Conservation (phyloP, 305 asterid species). For the Euphrasia arctica region DNA sequence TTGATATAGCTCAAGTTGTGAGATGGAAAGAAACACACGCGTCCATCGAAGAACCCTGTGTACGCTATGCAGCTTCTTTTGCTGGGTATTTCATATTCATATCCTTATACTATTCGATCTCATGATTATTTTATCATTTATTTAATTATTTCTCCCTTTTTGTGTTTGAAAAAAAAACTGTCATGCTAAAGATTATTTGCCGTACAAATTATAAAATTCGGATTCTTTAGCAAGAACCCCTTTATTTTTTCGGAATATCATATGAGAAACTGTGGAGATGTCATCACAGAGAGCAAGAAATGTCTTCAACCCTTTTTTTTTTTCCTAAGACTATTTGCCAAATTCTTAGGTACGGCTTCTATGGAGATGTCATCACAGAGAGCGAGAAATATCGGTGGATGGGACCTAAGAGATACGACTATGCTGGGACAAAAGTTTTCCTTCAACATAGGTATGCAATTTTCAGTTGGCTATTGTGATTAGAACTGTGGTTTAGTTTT, state of each 20-base stretch:
- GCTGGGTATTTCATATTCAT: slow-evolving; percentile 61
- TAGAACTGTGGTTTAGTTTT: not conserved
- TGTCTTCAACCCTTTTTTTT: not conserved
- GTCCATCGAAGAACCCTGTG: slow-evolving; percentile 77
- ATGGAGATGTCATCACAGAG: slow-evolving; percentile 96
- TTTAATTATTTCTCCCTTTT: slow-evolving; percentile 4
- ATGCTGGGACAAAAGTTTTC: slow-evolving; percentile 95
- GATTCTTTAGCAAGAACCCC: slow-evolving; percentile 35
- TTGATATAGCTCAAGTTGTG: slow-evolving; percentile 93
- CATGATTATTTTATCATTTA: slow-evolving; percentile 21
- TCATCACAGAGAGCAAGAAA: slow-evolving; percentile 89
- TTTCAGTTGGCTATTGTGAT: slow-evolving; percentile 19
- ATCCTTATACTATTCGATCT: too few relatives aligned
- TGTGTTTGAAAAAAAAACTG: slow-evolving; percentile 16
- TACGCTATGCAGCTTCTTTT: slow-evolving; percentile 98
- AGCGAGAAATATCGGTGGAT: slow-evolving; percentile 96
- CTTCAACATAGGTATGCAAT: slow-evolving; percentile 80
- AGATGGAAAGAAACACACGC: slow-evolving; percentile 74
- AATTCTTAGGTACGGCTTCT: slow-evolving; percentile 81
- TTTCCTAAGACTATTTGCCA: slow-evolving; percentile 14
- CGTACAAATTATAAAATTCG: slow-evolving; percentile 51
- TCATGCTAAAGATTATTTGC: slow-evolving; percentile 8
- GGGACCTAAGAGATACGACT: slow-evolving; percentile 96
- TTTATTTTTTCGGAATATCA: too few relatives aligned
- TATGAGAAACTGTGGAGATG: slow-evolving; percentile 51